Conservation (phyloP, 1,139 yeast species). For the Zhuliangozyma parablackwelliae region DNA sequence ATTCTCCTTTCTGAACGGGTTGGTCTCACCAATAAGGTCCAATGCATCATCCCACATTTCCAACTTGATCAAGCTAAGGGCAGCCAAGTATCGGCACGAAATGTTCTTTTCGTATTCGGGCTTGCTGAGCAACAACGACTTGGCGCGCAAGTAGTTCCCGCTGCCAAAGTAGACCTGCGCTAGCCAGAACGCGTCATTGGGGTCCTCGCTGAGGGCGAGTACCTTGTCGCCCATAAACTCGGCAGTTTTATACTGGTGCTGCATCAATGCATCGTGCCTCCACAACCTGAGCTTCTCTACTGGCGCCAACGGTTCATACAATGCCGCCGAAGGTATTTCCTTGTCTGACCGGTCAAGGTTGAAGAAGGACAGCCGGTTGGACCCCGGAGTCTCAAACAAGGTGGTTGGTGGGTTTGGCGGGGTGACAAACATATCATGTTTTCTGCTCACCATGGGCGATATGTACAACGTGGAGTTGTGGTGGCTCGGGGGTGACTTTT, state of each 20-base stretch:
- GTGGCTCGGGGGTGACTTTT: constrained; percentile 35
- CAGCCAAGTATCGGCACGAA: constrained; percentile 79
- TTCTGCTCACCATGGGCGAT: constrained; percentile 52
- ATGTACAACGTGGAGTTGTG: constrained; percentile 62
- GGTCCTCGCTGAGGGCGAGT: constrained; percentile 68
- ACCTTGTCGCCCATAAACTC: constrained; percentile 91
- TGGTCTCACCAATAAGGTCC: constrained; percentile 77
- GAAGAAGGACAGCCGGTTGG: constrained; percentile 39
- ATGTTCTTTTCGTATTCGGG: constrained; percentile 45
- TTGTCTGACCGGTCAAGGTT: constrained; percentile 22
- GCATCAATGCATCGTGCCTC: constrained; percentile 93
- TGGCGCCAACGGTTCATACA: constrained; percentile 56
- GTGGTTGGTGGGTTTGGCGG: constrained; percentile 46
- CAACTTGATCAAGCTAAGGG: constrained; percentile 65
- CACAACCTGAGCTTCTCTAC: constrained; percentile 85
- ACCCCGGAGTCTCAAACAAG: constrained; percentile 42
- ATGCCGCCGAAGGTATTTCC: background rate
- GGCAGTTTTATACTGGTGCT: constrained; percentile 88
- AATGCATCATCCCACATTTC: constrained; percentile 88
- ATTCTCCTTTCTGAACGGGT: constrained; percentile 55
- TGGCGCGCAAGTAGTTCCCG: constrained; percentile 77
- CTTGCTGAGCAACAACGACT: constrained; percentile 50
- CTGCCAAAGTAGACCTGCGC: constrained; percentile 81
- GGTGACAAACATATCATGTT: constrained; percentile 48
- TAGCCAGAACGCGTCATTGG: constrained; percentile 94